Conservation (phyloP, 768 basidiomycete genomes). For the Neoboletus subvelutipes region DNA sequence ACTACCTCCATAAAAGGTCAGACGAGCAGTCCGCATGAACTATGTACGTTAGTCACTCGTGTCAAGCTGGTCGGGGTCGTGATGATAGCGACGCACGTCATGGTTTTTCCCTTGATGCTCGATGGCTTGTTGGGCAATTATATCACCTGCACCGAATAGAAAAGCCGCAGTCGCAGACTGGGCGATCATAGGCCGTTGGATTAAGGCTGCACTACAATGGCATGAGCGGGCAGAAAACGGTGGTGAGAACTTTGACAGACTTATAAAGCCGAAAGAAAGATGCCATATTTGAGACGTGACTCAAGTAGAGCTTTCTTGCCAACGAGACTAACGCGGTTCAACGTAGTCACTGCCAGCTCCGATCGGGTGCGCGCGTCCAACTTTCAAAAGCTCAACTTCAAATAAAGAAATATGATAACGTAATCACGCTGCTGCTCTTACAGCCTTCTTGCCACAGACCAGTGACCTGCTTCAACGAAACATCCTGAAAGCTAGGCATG, state of each 20-base stretch:
- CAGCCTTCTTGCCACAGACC: too few relatives aligned
- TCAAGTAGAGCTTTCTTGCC: neutral
- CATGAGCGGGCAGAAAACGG: slow-evolving; percentile 5
- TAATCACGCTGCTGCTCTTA: neutral
- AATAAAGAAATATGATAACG: neutral
- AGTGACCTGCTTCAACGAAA: too few relatives aligned
- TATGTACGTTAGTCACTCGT: slow-evolving; percentile 21
- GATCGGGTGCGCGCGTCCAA: neutral
- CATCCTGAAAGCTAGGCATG: neutral
- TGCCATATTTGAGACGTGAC: slow-evolving; percentile 36
- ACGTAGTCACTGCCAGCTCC: too few relatives aligned
- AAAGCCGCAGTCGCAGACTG: slow-evolving; percentile 65
- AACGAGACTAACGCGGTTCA: neutral
- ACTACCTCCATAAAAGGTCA: slow-evolving; percentile 72
- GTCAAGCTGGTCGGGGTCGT: neutral
- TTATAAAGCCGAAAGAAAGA: slow-evolving; percentile 46
- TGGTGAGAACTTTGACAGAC: slow-evolving; percentile 21
- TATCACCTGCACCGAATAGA: slow-evolving; percentile 72
- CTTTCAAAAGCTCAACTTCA: neutral
- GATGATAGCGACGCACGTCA: slow-evolving; percentile 52
- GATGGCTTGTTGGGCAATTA: slow-evolving; percentile 84
- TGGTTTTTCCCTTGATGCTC: slow-evolving; percentile 72
- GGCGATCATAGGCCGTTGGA: slow-evolving; percentile 56
- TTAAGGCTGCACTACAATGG: slow-evolving; percentile 49
- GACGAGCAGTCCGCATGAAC: slow-evolving; percentile 60